Conservation (phyloP, 208 protist species). For the Kentomonas sorsogonicus region DNA sequence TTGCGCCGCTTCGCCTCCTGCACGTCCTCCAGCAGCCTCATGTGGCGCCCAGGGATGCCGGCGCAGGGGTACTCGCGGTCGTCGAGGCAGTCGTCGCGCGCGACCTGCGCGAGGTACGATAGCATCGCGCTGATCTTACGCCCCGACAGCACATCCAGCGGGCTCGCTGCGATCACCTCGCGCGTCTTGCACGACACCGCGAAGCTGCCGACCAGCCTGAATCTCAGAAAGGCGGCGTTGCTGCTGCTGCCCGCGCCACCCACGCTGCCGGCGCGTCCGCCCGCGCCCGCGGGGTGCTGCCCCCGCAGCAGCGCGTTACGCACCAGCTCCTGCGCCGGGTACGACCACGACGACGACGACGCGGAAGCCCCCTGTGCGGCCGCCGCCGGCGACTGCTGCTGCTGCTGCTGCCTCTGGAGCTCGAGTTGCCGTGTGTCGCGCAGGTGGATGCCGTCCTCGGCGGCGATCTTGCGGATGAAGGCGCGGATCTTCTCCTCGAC, state of each 20-base stretch:
- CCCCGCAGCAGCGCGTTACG: slow-evolving; percentile 4
- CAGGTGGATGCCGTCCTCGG: too few relatives aligned
- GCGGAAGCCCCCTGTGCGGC: too few relatives aligned
- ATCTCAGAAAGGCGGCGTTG: slow-evolving; percentile 14
- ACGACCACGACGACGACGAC: too few relatives aligned
- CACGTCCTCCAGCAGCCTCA: slow-evolving; percentile 52
- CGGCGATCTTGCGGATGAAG: slow-evolving; percentile 57
- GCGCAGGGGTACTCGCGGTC: slow-evolving; percentile 66
- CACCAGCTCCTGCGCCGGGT: background rate
- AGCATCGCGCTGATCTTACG: slow-evolving; percentile 67
- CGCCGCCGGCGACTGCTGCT: too few relatives aligned
- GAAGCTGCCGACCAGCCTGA: slow-evolving; percentile 84
- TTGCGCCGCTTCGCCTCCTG: slow-evolving; percentile 43
- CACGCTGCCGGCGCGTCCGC: background rate
- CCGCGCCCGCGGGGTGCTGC: background rate
- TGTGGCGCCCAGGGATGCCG: slow-evolving; percentile 69
- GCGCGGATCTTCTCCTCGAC: slow-evolving; percentile 60
- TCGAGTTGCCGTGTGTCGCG: too few relatives aligned
- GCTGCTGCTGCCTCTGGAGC: too few relatives aligned
- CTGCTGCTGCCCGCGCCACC: slow-evolving; percentile 10
- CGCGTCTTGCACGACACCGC: slow-evolving; percentile 86
- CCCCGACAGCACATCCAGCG: slow-evolving; percentile 43
- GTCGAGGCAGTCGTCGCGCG: slow-evolving; percentile 54
- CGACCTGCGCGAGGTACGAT: slow-evolving; percentile 49
- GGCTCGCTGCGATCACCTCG: slow-evolving; percentile 61